phyloP scores from a whole-genome alignment of 768 basidiomycete genomes.

The Mycena vitilis region DNA sequence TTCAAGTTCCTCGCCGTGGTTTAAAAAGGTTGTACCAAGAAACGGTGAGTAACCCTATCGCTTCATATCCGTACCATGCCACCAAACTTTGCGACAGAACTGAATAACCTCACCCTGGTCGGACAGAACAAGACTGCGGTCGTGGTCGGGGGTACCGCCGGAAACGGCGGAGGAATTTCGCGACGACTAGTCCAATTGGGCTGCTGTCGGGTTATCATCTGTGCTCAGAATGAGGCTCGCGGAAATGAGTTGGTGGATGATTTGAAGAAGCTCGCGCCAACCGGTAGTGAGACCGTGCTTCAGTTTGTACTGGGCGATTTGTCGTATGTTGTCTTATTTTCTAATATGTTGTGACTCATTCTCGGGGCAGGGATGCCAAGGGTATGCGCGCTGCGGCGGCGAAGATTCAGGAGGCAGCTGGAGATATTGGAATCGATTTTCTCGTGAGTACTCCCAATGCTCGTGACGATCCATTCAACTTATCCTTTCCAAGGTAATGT shows the following conservation, averaged over 20 bases:
- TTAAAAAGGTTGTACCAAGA: too few relatives aligned
- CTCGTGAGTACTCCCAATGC: background rate
- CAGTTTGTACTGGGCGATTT: constrained; percentile 10
- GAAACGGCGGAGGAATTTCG: constrained; percentile 4
- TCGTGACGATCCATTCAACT: too few relatives aligned
- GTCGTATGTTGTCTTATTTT: background rate
- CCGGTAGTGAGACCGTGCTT: background rate
- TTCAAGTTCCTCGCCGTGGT: too few relatives aligned
- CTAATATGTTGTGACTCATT: too few relatives aligned
- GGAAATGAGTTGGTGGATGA: background rate
- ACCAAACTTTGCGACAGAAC: background rate
- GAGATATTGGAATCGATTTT: background rate
- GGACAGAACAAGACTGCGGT: constrained; percentile 24
- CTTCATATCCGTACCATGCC: background rate
- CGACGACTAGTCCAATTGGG: constrained; percentile 11
- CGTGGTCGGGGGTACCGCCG: background rate
- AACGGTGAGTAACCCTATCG: too few relatives aligned
- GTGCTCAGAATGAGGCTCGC: background rate
- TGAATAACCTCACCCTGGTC: background rate
- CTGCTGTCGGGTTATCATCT: constrained; percentile 7
- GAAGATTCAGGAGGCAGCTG: background rate
- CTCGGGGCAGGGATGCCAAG: background rate
- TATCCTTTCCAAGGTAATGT: background rate
- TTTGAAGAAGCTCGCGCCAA: constrained; percentile 8
- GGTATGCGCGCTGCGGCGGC: constrained; percentile 13